Base-by-base conservation (phyloP, 352 stramenopile species). In the Phytopythium kandeliae region DNA sequence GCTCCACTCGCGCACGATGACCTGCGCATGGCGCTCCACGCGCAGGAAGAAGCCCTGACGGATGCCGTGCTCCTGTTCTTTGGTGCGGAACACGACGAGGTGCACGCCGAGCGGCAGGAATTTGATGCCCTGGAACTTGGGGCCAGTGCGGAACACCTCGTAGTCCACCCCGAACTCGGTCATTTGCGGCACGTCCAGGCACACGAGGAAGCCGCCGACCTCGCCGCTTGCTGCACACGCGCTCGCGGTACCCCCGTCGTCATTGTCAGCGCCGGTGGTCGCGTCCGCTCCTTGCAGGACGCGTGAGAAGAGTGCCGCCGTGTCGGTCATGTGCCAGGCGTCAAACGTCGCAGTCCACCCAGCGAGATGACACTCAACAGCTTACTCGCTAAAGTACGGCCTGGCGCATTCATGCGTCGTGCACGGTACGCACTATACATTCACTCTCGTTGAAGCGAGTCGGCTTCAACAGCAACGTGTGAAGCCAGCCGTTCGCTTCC, bases 91-190 rank as follows among this genome's bases (percentile, higher is more conserved):
- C 17, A 95, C 63, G 4, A 95, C 79, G 37, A 95, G 86, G 57
- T 95, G 84, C 22, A 92, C 51, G 33, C 84, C 84, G 19, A 88
- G 44, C 37, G 84, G 84, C 33, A 95, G 59, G 45, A 95, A 89
- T 60, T 95, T 95, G 54, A 95, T 78, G 53, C 84, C 84, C 42
- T 85, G 71, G 54, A 95, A 95, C 48, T 84, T 81, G 4, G 69
- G 38, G 3, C 80, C 84, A 2, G 81, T 92, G 48, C 84, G 78
- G 56, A 92, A 95, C 16, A 91, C 69, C 51, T 92, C 78, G 58
- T 95, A 95, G 65, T 95, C 84, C 44, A 95, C 65, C 49, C 84
- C 84, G 35, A 95, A 90, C 62, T 95, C 84, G 7, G 78, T 92
- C 45, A 54, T 68, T 46, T 65, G 38, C 11, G 84, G 84, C n/a